A percentile compares a stretch with the other conserved stretches of the same genome.
These are phyloP conservation scores for Bipolaris oryzae DNA, from an alignment of 2,329 filamentous ascomycete genomes.

Conservation along the genomic window DNA sequence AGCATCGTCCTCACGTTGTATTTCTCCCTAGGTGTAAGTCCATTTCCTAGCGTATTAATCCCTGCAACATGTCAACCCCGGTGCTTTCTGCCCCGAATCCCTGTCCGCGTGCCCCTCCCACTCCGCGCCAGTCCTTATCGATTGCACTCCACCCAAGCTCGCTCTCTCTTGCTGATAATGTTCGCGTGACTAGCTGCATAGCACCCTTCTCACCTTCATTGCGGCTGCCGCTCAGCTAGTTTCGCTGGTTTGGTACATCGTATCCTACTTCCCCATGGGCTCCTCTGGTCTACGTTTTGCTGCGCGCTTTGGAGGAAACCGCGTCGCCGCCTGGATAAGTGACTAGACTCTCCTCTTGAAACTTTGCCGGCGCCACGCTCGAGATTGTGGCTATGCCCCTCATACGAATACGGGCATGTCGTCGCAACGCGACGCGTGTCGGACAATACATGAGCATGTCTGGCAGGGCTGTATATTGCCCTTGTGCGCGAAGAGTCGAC, in stretches of 20 bases:
- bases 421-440: slow-evolving; percentile 35
- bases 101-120: slow-evolving; percentile 27
- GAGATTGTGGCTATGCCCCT: slow-evolving; percentile 22
- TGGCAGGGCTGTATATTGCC: slow-evolving; percentile 5
- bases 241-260: slow-evolving; percentile 86
- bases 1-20: slow-evolving; percentile 89
- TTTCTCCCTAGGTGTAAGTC: slow-evolving; percentile 88
- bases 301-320: slow-evolving; percentile 81
- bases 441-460: slow-evolving; percentile 18
- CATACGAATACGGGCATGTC: slow-evolving; percentile 18
- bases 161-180: slow-evolving; percentile 43
- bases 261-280: slow-evolving; percentile 98
- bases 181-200: slow-evolving; percentile 65
- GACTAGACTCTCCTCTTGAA: slow-evolving; percentile 57
- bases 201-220: slow-evolving; percentile 81
- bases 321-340: slow-evolving; percentile 87
- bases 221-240: slow-evolving; percentile 83
- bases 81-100: slow-evolving; percentile 32
- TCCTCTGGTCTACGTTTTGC: slow-evolving; percentile 85
- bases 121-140: slow-evolving; percentile 38
- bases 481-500: slow-evolving; percentile 3
- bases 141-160: slow-evolving; percentile 32
- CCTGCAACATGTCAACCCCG: slow-evolving; percentile 29
- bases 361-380: slow-evolving; percentile 14
- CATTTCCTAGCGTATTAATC: slow-evolving; percentile 15